A percentile compares a stretch with the other conserved stretches of the same genome.
Conservation (phyloP, 495 filamentous ascomycete species). For the Aspergillus egyptiacus region DNA sequence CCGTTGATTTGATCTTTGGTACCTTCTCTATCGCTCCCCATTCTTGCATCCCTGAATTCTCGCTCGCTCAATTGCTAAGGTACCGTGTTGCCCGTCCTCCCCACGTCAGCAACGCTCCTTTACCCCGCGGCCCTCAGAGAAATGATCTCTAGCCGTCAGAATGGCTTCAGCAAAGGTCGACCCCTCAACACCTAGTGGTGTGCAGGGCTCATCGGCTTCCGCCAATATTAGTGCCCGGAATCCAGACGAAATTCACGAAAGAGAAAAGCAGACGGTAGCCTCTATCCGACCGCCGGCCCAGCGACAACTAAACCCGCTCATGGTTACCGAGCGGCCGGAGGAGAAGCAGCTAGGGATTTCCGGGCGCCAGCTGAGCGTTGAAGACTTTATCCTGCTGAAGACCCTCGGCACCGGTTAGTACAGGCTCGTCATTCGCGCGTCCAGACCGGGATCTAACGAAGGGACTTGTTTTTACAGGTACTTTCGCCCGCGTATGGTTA, state of each 20-base stretch:
- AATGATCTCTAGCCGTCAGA: conserved; percentile 33
- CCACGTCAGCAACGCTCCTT: not conserved
- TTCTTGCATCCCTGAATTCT: conserved; percentile 1
- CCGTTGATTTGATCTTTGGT: not conserved
- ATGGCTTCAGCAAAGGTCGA: conserved; percentile 44
- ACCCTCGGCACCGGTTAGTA: conserved; percentile 80
- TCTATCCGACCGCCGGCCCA: conserved; percentile 41
- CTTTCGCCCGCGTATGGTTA: conserved; percentile 93
- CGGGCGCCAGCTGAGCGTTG: conserved; percentile 49
- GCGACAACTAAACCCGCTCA: conserved; percentile 44
- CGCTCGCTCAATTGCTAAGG: conserved; percentile 16
- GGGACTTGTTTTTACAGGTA: conserved; percentile 52
- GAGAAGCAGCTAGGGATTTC: conserved; percentile 54
- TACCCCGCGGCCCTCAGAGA: conserved; percentile 24
- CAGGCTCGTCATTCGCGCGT: conserved; percentile 10
- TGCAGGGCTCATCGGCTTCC: conserved; percentile 23
- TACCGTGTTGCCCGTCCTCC: conserved; percentile 13
- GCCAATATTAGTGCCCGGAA: conserved; percentile 25
- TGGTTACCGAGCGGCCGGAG: conserved; percentile 48
- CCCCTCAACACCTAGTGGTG: conserved; percentile 34
- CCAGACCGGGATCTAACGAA: conserved; percentile 28
- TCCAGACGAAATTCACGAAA: conserved; percentile 38
- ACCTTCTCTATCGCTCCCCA: not conserved
- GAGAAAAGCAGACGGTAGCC: conserved; percentile 44
- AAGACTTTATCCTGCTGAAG: conserved; percentile 79